phyloP scores from a whole-genome alignment of 208 protist genomes.

The Crithidia bombi region DNA sequence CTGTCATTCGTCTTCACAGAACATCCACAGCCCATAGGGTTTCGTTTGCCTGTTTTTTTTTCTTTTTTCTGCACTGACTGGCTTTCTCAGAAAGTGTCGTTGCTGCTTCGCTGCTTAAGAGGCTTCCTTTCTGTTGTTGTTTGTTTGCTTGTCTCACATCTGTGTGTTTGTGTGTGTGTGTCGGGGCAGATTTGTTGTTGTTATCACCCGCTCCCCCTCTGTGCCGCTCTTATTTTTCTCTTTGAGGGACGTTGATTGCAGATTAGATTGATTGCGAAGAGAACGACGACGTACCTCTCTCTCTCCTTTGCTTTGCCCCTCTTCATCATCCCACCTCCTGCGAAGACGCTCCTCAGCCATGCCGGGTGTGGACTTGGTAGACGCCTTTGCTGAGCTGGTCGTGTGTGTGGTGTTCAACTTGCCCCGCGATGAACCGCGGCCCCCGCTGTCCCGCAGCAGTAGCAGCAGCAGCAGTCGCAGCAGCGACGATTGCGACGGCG shows the following conservation, averaged over 20 bases:
- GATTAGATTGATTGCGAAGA: too few relatives aligned
- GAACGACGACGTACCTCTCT: too few relatives aligned
- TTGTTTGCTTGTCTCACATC: not conserved
- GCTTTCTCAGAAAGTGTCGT: not conserved
- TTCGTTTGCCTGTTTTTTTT: conserved; percentile 1
- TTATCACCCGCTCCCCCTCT: too few relatives aligned
- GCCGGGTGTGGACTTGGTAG: conserved; percentile 64
- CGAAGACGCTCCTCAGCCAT: too few relatives aligned
- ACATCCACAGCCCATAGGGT: too few relatives aligned
- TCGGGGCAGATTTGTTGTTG: not conserved
- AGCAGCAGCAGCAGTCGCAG: conserved; percentile 16
- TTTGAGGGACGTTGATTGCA: too few relatives aligned
- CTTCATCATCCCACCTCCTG: too few relatives aligned
- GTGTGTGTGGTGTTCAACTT: conserved; percentile 72
- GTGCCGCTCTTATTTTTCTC: not conserved
- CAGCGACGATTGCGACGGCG: conserved; percentile 16
- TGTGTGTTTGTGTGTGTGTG: not conserved
- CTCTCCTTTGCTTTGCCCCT: not conserved
- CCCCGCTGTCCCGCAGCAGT: conserved; percentile 7
- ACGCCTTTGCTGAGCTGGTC: conserved; percentile 70
- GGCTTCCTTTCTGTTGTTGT: not conserved
- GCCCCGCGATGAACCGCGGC: conserved; percentile 23
- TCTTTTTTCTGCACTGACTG: not conserved
- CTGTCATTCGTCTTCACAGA: too few relatives aligned
- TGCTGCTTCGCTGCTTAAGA: not conserved